A percentile compares a stretch with the other conserved stretches of the same genome.
phyloP scores from a whole-genome alignment of 257 asterid genomes.

The Penstemon davidsonii region DNA sequence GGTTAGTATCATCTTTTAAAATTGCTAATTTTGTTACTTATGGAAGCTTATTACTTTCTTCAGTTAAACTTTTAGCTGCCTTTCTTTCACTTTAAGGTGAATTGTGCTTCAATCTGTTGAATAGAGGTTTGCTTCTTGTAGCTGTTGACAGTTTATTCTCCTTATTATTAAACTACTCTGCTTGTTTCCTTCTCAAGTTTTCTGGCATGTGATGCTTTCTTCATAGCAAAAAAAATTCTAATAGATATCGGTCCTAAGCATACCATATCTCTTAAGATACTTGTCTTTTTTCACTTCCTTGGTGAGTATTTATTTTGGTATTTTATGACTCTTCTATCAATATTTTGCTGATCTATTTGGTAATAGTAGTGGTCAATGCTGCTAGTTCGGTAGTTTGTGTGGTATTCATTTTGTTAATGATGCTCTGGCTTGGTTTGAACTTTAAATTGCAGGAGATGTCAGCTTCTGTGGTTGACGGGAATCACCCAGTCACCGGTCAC shows the following conservation, averaged over 20 bases:
- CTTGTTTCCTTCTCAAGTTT: slow-evolving; percentile 54
- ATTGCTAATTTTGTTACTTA: slow-evolving; percentile 18
- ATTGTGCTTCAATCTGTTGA: slow-evolving; percentile 39
- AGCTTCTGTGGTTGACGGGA: slow-evolving; percentile 57
- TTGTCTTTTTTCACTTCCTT: slow-evolving; percentile 23
- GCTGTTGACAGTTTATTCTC: slow-evolving; percentile 41
- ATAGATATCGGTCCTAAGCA: slow-evolving; percentile 17
- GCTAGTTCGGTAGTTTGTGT: not conserved
- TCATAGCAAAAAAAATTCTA: slow-evolving; percentile 31
- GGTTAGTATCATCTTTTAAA: slow-evolving; percentile 10
- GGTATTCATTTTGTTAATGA: slow-evolving; percentile 14
- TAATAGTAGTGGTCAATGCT: slow-evolving; percentile 18
- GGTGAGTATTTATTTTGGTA: slow-evolving; percentile 20
- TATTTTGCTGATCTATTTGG: slow-evolving; percentile 19
- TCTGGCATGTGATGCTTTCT: slow-evolving; percentile 57
- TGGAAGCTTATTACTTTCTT: slow-evolving; percentile 22
- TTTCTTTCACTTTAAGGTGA: slow-evolving; percentile 48
- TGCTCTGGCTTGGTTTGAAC: slow-evolving; percentile 17
- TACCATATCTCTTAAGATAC: slow-evolving; percentile 25
- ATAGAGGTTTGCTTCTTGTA: slow-evolving; percentile 47
- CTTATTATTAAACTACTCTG: slow-evolving; percentile 17
- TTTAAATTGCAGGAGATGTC: slow-evolving; percentile 59
- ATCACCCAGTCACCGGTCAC: slow-evolving; percentile 70
- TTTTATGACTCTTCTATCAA: slow-evolving; percentile 15
- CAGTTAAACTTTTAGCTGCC: slow-evolving; percentile 32